Evolutionary conservation across 2,329 filamentous ascomycete genomes (phyloP), one percentile per base, ranked within the genome.

Genomic region (Colletotrichum spaethianum): DNA sequence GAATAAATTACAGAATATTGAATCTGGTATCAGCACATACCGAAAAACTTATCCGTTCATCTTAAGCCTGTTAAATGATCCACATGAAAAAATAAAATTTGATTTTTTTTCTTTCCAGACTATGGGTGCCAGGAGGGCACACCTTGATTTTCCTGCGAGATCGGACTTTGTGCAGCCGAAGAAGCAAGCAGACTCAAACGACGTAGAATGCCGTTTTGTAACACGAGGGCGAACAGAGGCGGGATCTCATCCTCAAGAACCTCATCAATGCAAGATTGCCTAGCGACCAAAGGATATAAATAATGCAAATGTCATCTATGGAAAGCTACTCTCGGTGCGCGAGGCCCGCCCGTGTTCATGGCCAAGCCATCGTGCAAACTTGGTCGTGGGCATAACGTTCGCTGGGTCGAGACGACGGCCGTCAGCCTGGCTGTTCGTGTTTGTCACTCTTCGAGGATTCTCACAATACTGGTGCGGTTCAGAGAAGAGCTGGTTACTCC

Each of bases 241-340:
- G 96, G 53, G 96, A 98, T 80, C 91, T 98, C 75, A 98, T 99
- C 74, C 95, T 96, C 1, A 93, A 89, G 76, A 94, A 90, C 1
- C 84, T 98, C 46, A 93, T 91, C 85, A 87, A 89, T 46, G 78
- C 84, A 0, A 76, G 79, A 0, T 82, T 95, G 9, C 81, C 87
- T 0, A 74, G 79, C 0, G 78, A 84, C 18, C 80, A 82, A 63
- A 85, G 89, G 61, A 93, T 96, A 28, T 82, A 81, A 9, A 93
- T 98, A n/a, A n/a, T 1, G 89, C 93, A 46, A 95, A 98, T 81
- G 79, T 94, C 11, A 91, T 96, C 33, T 11, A 36, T 11, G 7
- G 4, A 36, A 36, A 36, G 1, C 11, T 36, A 1, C 8, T 36
- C 5, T 9, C 33, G 2, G 33, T 8, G 8, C 33, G 33, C 33